Evolutionary conservation across 768 basidiomycete species (phyloP), one percentile per base, ranked within the genome.

Genomic region (Lactarius quietus): DNA sequence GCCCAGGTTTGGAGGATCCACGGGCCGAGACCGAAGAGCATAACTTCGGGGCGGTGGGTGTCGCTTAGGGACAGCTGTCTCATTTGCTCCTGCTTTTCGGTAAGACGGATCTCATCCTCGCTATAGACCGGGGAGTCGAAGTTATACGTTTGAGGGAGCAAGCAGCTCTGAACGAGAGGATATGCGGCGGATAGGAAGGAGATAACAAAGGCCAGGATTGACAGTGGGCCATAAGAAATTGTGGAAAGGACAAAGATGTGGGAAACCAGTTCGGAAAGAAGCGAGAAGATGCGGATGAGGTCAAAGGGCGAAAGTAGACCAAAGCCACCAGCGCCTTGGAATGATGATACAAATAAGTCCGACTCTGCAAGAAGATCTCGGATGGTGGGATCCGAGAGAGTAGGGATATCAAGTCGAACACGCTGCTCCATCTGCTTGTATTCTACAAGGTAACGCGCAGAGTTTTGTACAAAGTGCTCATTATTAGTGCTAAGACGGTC

Each of bases 1-100:
- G 87, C 81, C 93, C 93, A 95, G 8, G 85, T 84, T 62, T 84
- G 81, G 64, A 95, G 77, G 61, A 95, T 87, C 93, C 93, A 95
- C 43, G 90, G 87, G 14, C 86, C 87, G 18, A 95, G 81, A 5
- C 90, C 90, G 74, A 93, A 95, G 4, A 95, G 79, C 38, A 87
- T 80, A 36, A 95, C 82, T 74, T 95, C 93, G 18, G 88, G 86
- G n/a, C 91, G 86, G 73, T 90, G 86, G 0, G 77, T 72, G 43
- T 92, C 92, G 71, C 85, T 89, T 74, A 89, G 85, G 0, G 86
- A 92, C 43, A 94, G 77, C 70, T 82, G 84, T 9, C 89, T 85
- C 81, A 93, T 84, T 51, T 82, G 83, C 71, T 93, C 90, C 71
- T 89, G 88, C 48, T 85, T 85, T 59, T 89, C 86, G 29, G 84